Evolutionary conservation across 1,139 yeast species (phyloP).

Genomic region (Sugiyamaella neomexicana): DNA sequence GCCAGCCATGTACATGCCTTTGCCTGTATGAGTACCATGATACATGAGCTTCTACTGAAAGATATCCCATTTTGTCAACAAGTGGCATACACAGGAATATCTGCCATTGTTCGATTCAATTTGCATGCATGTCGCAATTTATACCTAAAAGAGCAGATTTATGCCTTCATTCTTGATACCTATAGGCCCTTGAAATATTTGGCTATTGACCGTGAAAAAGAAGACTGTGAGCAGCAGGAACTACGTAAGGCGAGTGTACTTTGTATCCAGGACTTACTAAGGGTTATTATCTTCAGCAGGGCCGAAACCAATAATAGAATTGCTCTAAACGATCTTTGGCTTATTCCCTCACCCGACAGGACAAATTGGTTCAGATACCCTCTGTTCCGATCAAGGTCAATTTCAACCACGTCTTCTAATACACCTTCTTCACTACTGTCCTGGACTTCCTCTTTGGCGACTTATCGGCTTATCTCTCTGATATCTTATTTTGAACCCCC

Average conservation of each 20-base stretch:
- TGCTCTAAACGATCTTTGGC: conserved; percentile 5
- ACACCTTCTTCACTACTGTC: not conserved
- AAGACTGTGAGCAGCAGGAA: not conserved
- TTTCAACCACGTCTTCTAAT: not conserved
- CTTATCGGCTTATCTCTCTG: conserved; percentile 2
- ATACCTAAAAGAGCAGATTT: conserved; percentile 30
- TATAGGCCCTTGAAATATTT: conserved; percentile 18
- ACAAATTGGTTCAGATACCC: conserved; percentile 11
- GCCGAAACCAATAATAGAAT: conserved; percentile 3
- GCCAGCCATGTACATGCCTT: conserved; percentile 25
- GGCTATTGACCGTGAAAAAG: not conserved
- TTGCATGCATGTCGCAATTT: conserved; percentile 27
- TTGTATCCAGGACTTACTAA: not conserved
- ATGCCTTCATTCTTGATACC: conserved; percentile 28
- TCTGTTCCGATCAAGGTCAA: conserved; percentile 11
- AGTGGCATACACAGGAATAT: conserved; percentile 26
- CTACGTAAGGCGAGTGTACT: not conserved
- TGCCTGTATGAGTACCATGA: conserved; percentile 21
- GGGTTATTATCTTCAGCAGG: not conserved
- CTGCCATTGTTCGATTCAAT: conserved; percentile 20
- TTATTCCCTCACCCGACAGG: conserved; percentile 1
- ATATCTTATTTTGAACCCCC: not conserved
- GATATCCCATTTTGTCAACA: conserved; percentile 30
- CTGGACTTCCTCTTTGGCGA: conserved; percentile 6
- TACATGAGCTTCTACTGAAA: conserved; percentile 24